Percentiles rank a stretch among this genome's conserved stretches.
phyloP scores from a whole-genome alignment of 352 stramenopile genomes.

The Phytophthora pinifolia region DNA sequence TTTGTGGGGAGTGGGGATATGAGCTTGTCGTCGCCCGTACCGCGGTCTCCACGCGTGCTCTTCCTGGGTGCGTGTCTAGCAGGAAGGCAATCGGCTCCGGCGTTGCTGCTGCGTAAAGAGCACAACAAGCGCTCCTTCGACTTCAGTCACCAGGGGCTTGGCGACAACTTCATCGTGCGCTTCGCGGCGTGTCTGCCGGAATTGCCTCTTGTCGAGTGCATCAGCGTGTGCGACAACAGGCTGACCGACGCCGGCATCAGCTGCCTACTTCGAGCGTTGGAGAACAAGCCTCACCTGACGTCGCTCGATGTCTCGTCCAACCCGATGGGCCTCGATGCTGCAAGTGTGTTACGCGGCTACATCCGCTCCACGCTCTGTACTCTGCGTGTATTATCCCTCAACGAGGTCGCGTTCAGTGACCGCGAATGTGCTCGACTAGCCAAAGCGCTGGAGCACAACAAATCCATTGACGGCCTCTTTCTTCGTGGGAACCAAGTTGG shows the following conservation, averaged over 20 bases:
- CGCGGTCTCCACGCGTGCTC: constrained; percentile 48
- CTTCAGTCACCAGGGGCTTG: constrained; percentile 66
- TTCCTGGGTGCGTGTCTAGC: constrained; percentile 57
- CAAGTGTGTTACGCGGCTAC: constrained; percentile 51
- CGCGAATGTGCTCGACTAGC: constrained; percentile 71
- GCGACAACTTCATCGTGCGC: constrained; percentile 57
- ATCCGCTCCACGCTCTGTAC: constrained; percentile 67
- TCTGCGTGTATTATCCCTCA: constrained; percentile 50
- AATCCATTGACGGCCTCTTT: constrained; percentile 59
- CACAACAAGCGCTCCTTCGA: constrained; percentile 44
- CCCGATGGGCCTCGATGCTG: constrained; percentile 45
- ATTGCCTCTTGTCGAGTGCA: constrained; percentile 61
- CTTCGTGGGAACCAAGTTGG: constrained; percentile 79
- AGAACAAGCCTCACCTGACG: constrained; percentile 68
- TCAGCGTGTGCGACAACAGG: constrained; percentile 64
- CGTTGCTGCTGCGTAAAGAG: constrained; percentile 49
- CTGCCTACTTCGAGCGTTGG: constrained; percentile 49
- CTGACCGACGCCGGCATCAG: constrained; percentile 56
- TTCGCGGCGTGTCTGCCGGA: constrained; percentile 63
- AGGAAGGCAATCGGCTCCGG: constrained; percentile 40
- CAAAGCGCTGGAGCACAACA: constrained; percentile 73
- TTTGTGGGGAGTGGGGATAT: constrained; percentile 1
- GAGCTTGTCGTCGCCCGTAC: constrained; percentile 20
- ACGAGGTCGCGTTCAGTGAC: constrained; percentile 60
- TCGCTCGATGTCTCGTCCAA: constrained; percentile 69